Evolutionary conservation across 2,329 filamentous ascomycete species (phyloP), one percentile per base, ranked within the genome.

Genomic region (Penicillium sp.): DNA sequence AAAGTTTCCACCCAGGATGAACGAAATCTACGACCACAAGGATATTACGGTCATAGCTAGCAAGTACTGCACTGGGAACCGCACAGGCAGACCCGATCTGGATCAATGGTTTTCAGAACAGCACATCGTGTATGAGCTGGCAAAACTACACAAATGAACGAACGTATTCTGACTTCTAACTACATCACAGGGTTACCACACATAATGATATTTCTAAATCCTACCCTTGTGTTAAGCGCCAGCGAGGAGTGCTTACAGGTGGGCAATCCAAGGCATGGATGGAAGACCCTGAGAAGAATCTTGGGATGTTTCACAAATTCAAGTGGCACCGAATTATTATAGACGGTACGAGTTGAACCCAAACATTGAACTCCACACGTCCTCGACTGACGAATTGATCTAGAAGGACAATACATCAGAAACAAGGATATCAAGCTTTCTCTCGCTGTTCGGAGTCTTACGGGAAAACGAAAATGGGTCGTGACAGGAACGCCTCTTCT

Each of bases 251-350:
- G 1, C 24, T 27, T 8, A 27, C 24, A 2, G 24, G 8, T 27
- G 24, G 8, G 24, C 3, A 27, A 27, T 27, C 24, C 24, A 27
- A 27, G 24, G 5, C 5, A 27, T 4, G 24, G 24, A 5, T 27
- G 24, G 24, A 27, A 8, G 8, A 5, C 24, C 8, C 1, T 27
- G 24, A 27, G 24, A 27, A 5, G 5, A 5, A 6, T 8, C 24
- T 5, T 4, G 74, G 74, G 2, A 62, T 65, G 3, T 55, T 77
- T 4, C 74, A 76, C 57, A 50, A 52, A 22, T 61, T 75, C 29
- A 67, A 69, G 5, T 77, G 71, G 50, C 66, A 66, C 22, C 64
- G 74, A 2, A 73, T 77, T n/a, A 66, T 77, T n/a, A 61, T 77
- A 6, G 74, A 77, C 34, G 75, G 74, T 70, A 62, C 34, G 5